Evolutionary conservation across 2,329 filamentous ascomycete genomes (phyloP).

Genomic region (Atkinsonella texensis): DNA sequence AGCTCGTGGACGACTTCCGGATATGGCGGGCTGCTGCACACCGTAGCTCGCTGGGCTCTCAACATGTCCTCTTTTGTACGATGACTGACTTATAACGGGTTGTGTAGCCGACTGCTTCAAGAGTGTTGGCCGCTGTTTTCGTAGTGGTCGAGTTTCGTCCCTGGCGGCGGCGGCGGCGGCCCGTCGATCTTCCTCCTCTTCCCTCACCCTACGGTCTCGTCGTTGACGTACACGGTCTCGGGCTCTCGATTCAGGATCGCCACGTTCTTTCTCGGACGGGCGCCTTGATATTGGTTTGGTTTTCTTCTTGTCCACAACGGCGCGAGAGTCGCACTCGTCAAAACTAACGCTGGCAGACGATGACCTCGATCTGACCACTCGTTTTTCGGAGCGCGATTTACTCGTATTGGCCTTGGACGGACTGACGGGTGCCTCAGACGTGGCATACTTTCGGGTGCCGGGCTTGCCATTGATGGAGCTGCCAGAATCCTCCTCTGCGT

Average conservation of each 20-base stretch:
- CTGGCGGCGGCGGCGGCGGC: conserved; percentile 6
- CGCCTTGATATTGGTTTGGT: conserved; percentile 12
- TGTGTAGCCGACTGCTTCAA: conserved; percentile 21
- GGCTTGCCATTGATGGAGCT: conserved; percentile 28
- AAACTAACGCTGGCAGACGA: conserved; percentile 22
- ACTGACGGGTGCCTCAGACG: conserved; percentile 28
- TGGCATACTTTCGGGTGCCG: conserved; percentile 33
- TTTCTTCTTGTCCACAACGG: conserved; percentile 20
- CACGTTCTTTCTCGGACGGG: conserved; percentile 11
- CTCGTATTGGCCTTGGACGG: conserved; percentile 40
- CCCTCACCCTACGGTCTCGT: conserved; percentile 14
- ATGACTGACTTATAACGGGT: conserved; percentile 19
- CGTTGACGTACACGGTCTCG: conserved; percentile 17
- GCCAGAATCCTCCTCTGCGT: conserved; percentile 35
- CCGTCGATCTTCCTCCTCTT: conserved; percentile 11
- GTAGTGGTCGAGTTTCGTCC: conserved; percentile 15
- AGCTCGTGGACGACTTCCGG: conserved; percentile 20
- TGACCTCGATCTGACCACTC: conserved; percentile 21
- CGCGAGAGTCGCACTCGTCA: conserved; percentile 34
- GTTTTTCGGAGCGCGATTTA: conserved; percentile 31
- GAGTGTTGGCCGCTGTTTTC: conserved; percentile 18
- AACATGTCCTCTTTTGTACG: conserved; percentile 18
- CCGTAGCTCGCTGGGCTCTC: conserved; percentile 25
- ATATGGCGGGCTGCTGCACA: conserved; percentile 21
- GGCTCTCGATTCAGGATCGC: conserved; percentile 12